Evolutionary conservation across 2,329 filamentous ascomycete species (phyloP), one percentile per base, ranked within the genome.

Genomic region (Trichoderma sp.): DNA sequence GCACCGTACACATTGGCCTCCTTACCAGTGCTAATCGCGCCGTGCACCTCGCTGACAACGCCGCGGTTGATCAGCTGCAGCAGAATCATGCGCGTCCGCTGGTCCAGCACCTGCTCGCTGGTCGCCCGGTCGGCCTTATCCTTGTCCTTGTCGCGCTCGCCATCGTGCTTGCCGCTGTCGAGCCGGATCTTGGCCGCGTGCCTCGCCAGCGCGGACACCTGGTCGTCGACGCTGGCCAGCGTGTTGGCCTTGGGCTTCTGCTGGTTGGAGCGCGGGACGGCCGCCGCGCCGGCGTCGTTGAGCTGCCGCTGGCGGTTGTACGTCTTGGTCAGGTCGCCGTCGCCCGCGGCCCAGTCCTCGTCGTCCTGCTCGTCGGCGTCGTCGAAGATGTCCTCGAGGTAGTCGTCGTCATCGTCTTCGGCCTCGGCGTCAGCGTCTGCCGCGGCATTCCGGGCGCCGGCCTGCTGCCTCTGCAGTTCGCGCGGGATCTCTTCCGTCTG

Each of bases 1-100:
- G 94, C 93, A 68, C 96, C 92, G 79, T 99, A 99, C 28, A 99
- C 95, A 76, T 99, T 99, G 67, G 95, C 95, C 78, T 99, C 95
- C 77, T 99, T 99, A 64, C 95, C 95, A 0, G 95, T 99, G 67
- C 92, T 97, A 71, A 99, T 85, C 74, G 95, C 95, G 54, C 96
- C 95, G 75, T 99, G 93, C 59, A 99, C 89, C 77, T 97, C 93
- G 65, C 90, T 91, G 57, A 99, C 88, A 68, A 94, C 83, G 67
- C 92, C 90, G 41, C 92, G 88, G 77, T 98, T 97, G 81, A 98
- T 94, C 85, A 99, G 92, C 79, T 97, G 92, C 69, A 97, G 83
- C 62, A 99, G 82, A 67, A 99, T 93, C 92, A 97, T 96, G 70
- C 93, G 90, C 15, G 95, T 99, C 62, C 93, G 86, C 68, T 93